Conservation (phyloP, 441 rosid genomes). For the Flueggea neowawraea region DNA sequence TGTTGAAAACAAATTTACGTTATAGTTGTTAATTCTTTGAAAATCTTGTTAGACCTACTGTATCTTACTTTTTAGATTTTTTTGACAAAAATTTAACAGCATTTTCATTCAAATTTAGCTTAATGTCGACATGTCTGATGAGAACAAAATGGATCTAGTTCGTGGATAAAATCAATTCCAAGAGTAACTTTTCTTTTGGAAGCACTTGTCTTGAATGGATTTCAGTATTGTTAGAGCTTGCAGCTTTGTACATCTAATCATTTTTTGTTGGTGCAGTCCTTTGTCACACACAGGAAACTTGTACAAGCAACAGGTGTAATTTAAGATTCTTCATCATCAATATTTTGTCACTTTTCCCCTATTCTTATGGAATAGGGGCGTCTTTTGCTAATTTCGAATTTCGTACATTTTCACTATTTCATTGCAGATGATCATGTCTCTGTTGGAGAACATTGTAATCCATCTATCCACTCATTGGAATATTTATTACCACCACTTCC, state of each 20-base stretch:
- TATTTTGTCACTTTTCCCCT: neutral
- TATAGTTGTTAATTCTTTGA: too few species aligned
- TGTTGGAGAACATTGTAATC: slow-evolving; percentile 16
- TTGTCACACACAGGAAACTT: slow-evolving; percentile 68
- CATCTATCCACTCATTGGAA: slow-evolving; percentile 35
- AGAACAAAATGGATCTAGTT: too few species aligned
- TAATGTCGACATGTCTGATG: too few species aligned
- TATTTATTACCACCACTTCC: slow-evolving; percentile 67
- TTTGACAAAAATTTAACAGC: too few species aligned
- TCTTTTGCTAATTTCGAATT: neutral
- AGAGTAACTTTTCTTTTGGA: neutral
- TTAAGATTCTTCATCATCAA: slow-evolving; percentile 1
- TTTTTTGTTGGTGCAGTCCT: slow-evolving; percentile 40
- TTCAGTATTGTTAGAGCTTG: neutral
- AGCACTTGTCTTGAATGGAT: neutral
- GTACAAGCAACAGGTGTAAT: slow-evolving; percentile 44
- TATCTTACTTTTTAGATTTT: too few species aligned
- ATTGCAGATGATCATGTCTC: slow-evolving; percentile 41
- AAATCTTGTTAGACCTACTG: too few species aligned
- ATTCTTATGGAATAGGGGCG: neutral
- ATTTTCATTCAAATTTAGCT: neutral
- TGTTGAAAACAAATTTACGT: too few species aligned
- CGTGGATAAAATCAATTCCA: too few species aligned
- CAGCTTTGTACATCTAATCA: slow-evolving; percentile 5
- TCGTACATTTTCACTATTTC: slow-evolving; percentile 1